phyloP scores from a whole-genome alignment of 768 basidiomycete genomes.

The Pisolithus marmoratus region DNA sequence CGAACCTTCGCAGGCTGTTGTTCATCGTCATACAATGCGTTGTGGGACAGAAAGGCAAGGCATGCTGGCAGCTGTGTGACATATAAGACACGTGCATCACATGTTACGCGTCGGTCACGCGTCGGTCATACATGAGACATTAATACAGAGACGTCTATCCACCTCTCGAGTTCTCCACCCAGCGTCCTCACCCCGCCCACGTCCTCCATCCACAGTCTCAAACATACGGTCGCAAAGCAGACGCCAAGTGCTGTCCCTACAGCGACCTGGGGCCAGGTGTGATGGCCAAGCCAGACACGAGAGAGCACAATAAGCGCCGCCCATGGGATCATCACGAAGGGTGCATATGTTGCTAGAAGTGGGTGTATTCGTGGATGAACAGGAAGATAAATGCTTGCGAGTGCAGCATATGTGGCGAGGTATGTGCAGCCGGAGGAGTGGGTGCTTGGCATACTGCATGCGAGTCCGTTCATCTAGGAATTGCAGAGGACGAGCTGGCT shows the following conservation, averaged over 20 bases:
- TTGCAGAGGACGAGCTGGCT: background rate
- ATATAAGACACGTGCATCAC: slow-evolving; percentile 21
- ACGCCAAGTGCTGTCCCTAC: slow-evolving; percentile 56
- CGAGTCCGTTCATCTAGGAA: background rate
- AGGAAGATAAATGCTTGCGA: slow-evolving; percentile 55
- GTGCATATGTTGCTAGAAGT: slow-evolving; percentile 19
- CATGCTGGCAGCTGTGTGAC: slow-evolving; percentile 4
- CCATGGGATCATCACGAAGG: slow-evolving; percentile 52
- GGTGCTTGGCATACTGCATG: slow-evolving; percentile 73
- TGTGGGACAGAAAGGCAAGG: background rate
- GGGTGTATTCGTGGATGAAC: slow-evolving; percentile 48
- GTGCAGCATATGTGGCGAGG: slow-evolving; percentile 53
- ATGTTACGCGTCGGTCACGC: slow-evolving; percentile 22
- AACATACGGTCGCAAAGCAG: slow-evolving; percentile 50
- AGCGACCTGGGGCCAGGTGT: slow-evolving; percentile 63
- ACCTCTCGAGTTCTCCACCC: slow-evolving; percentile 10
- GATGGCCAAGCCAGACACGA: slow-evolving; percentile 71
- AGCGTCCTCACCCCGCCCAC: slow-evolving; percentile 15
- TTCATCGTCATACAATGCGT: slow-evolving; percentile 24
- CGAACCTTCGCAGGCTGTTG: slow-evolving; percentile 50
- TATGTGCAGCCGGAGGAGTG: slow-evolving; percentile 68
- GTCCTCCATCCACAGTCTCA: slow-evolving; percentile 45
- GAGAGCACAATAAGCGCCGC: slow-evolving; percentile 53
- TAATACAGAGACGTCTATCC: background rate
- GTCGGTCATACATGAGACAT: background rate